These are phyloP conservation scores for Psophocarpus tetragonolobus DNA, from an alignment of 306 rosid genomes.

Conservation along the genomic window DNA sequence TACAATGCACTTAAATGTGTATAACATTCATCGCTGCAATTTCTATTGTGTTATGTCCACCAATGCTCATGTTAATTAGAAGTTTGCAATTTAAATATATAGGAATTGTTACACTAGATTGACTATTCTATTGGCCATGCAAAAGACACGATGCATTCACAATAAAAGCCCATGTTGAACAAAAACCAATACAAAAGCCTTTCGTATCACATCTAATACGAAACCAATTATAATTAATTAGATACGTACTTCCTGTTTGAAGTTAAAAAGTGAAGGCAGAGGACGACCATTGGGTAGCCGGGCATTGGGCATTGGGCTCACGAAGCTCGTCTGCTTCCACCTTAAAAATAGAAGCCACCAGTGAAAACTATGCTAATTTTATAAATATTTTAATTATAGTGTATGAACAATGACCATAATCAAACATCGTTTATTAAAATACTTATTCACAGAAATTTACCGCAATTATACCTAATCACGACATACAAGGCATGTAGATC, in stretches of 20 bases:
- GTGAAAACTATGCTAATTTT: conserved; percentile 18
- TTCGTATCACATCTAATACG: neutral
- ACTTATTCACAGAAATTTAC: neutral
- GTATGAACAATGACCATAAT: neutral
- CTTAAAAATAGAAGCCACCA: conserved; percentile 48
- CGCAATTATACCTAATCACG: conserved; percentile 15
- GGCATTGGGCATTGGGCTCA: conserved; percentile 76
- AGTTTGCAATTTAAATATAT: neutral
- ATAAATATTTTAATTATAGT: conserved; percentile 21
- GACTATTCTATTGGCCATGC: neutral
- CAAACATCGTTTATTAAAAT: conserved; percentile 1
- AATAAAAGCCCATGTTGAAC: neutral
- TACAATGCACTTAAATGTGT: neutral
- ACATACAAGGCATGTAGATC: neutral
- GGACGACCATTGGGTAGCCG: conserved; percentile 86
- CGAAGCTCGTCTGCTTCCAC: conserved; percentile 97
- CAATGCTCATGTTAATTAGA: neutral
- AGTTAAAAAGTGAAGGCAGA: conserved; percentile 84
- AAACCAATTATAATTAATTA: conserved; percentile 32
- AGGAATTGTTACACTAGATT: neutral
- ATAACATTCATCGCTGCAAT: neutral
- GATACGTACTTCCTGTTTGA: conserved; percentile 85
- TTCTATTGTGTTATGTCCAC: neutral
- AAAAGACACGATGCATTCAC: neutral
- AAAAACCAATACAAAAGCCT: neutral